Evolutionary conservation across 805 yeast genomes (phyloP), one percentile per base, ranked within the genome.

Genomic region (Nakazawaea siamensis): DNA sequence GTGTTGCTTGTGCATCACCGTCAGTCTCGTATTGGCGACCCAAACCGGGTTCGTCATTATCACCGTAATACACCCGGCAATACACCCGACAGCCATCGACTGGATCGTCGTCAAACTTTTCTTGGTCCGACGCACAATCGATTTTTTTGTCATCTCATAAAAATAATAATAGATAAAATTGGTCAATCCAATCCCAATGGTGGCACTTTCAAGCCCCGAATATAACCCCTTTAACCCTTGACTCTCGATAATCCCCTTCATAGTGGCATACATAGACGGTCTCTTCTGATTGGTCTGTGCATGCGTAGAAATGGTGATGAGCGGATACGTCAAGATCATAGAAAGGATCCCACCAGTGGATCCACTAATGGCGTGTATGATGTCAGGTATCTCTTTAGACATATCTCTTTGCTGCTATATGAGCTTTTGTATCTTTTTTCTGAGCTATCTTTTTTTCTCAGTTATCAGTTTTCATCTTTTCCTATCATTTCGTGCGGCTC

Each of bases 331-430:
- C 26, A 86, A 76, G 0, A 80, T 70, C 80, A 86, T 81, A 2
- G 95, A 73, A 19, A 85, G 68, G 16, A 90, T 87, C 11, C 97
- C 97, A 18, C 95, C 95, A 5, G 88, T 80, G 24, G 95, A 95
- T 9, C 97, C 97, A 5, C 95, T 82, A 9, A 88, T 57, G n/a
- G 96, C 96, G 52, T 88, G 96, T 11, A 92, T 86, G 24, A 83
- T 49, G 43, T 72, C 71, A 40, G 66, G 69, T 20, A 57, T 50
- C 20, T 57, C 57, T 21, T 31, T 18, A 11, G n/a, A 24, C 23
- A 20, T 20, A 8, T 20, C 10, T 20, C n/a, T n/a, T n/a, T n/a
- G n/a, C n/a, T n/a, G n/a, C n/a, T n/a, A n/a, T n/a, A n/a, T n/a
- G n/a, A n/a, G n/a, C n/a, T n/a, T n/a, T n/a, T n/a, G n/a, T n/a